These are phyloP conservation scores for Lachnellula willkommii DNA, from an alignment of 2,329 filamentous ascomycete genomes.

Conservation along the genomic window DNA sequence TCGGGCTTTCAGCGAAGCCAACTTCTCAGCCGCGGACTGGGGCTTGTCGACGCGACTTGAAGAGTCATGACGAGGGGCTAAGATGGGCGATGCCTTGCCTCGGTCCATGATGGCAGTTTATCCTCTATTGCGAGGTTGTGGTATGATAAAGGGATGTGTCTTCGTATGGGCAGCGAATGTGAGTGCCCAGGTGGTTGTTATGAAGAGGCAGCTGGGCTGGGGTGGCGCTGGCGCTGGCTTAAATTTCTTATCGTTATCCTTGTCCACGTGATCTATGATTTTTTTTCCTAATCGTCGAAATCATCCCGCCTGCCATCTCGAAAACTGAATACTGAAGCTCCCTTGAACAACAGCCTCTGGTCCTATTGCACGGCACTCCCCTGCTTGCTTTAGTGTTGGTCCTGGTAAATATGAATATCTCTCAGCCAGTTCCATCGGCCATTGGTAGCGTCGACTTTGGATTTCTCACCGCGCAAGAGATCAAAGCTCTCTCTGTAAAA, in stretches of 20 bases:
- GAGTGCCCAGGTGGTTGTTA: not conserved
- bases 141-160: not conserved
- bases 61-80: slow-evolving; percentile 52
- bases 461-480: slow-evolving; percentile 75
- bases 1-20: slow-evolving; percentile 74
- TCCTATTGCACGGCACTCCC: not conserved
- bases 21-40: slow-evolving; percentile 55
- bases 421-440: slow-evolving; percentile 76
- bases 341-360: not conserved
- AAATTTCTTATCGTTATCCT: not conserved
- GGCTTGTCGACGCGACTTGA: slow-evolving; percentile 50
- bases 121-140: not conserved
- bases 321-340: not conserved
- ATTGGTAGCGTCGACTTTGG: slow-evolving; percentile 87
- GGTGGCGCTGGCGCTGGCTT: not conserved
- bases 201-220: not conserved
- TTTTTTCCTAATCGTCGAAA: not conserved
- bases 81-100: slow-evolving; percentile 42
- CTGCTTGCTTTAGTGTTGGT: slow-evolving; percentile 7
- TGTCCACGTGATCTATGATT: not conserved
- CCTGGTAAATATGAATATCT: slow-evolving; percentile 55
- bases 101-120: slow-evolving; percentile 44
- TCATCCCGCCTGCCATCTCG: too few relatives aligned
- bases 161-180: not conserved
- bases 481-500: slow-evolving; percentile 85